Evolutionary conservation across 2,329 filamentous ascomycete species (phyloP), one percentile per base, ranked within the genome.

Genomic region (Scytalidium sp.): DNA sequence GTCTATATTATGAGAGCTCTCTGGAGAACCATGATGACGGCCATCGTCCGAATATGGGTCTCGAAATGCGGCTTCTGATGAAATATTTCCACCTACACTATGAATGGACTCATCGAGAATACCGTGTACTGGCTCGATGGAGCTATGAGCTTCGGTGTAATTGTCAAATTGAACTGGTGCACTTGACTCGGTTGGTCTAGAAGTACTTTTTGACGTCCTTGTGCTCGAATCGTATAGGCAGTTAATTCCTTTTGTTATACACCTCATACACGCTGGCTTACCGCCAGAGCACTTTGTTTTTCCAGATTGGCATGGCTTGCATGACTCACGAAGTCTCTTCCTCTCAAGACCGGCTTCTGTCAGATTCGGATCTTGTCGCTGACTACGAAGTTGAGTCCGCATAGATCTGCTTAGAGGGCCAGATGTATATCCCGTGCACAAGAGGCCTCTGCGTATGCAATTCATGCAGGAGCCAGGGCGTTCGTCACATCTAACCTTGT

Each of bases 281-380:
- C 48, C 53, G 11, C 56, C 56, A 2, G 54, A 54, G 17, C 57
- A 60, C 17, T 54, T 52, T 11, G 56, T 40, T 20, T 60, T 60
- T 43, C 54, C 55, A 36, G 42, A 32, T 13, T 54, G 57, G 29
- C 56, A 60, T 23, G 47, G 19, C 17, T 54, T 42, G n/a, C 57
- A 59, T 39, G 57, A 59, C 29, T 49, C 54, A 11, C 50, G 50
- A 3, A 56, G 53, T 45, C 57, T 47, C 36, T 53, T 54, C 32
- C 56, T 54, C 40, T 50, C 40, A 29, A 55, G 55, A 19, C 57
- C 57, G 19, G 57, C 56, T 21, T 59, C 53, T n/a, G 56, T 59
- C 19, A 57, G 43, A 17, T 22, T 25, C 8, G 25, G 8, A 29
- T 29, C 25, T 13, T 29, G 25, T 29, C 25, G 7, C 23, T 43